phyloP scores from a whole-genome alignment of 2,329 filamentous ascomycete genomes.

The Colletotrichum sojae region DNA sequence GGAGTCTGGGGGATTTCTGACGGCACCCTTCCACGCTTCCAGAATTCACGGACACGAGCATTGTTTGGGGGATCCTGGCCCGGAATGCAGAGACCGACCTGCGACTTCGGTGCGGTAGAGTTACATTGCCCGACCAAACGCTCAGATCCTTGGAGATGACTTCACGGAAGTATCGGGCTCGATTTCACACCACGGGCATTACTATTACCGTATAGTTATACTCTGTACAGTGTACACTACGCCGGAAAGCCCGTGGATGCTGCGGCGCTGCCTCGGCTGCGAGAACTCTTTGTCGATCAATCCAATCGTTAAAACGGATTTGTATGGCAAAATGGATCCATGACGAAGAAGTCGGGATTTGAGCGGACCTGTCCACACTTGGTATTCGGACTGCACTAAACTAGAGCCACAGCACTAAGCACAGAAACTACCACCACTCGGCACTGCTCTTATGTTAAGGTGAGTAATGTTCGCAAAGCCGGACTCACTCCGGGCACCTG shows the following conservation, averaged over 20 bases:
- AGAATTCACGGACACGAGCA: not conserved
- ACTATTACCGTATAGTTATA: too few species aligned
- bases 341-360: slow-evolving; percentile 2
- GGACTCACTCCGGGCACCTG: slow-evolving; percentile 30
- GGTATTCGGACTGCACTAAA: too few species aligned
- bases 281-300: not conserved
- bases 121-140: slow-evolving; percentile 5
- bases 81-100: not conserved
- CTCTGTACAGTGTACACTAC: too few species aligned
- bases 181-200: not conserved
- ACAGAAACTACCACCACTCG: not conserved
- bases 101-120: slow-evolving; percentile 7
- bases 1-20: not conserved
- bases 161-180: not conserved
- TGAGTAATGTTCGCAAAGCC: slow-evolving; percentile 26
- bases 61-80: not conserved
- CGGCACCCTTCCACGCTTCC: not conserved
- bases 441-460: not conserved
- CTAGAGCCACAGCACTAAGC: too few species aligned
- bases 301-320: slow-evolving; percentile 11
- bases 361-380: not conserved
- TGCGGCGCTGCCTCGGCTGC: slow-evolving; percentile 9
- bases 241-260: too few species aligned
- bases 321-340: slow-evolving; percentile 7
- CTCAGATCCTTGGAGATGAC: slow-evolving; percentile 2